Percentiles rank a stretch among this genome's conserved stretches.
Conservation (phyloP, 805 yeast genomes). For the Pichia nakasei region DNA sequence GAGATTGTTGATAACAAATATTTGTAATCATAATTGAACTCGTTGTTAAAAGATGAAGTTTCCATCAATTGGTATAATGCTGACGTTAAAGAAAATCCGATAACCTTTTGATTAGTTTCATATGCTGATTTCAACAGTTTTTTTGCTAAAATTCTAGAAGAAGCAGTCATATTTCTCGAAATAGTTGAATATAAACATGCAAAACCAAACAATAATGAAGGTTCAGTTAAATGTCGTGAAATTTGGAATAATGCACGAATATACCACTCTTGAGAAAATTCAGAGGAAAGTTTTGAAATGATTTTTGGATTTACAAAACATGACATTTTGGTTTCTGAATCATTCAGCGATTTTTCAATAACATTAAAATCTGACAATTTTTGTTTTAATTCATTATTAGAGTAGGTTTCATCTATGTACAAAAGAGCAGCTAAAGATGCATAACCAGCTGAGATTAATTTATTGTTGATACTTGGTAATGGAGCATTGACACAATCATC, state of each 20-base stretch:
- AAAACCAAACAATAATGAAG: constrained; percentile 29
- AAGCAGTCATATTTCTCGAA: constrained; percentile 31
- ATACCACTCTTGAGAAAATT: constrained; percentile 45
- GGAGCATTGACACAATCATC: constrained; percentile 45
- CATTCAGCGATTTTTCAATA: constrained; percentile 26
- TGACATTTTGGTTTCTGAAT: constrained; percentile 29
- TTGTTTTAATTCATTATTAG: constrained; percentile 6
- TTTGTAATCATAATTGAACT: constrained; percentile 19
- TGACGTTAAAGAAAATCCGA: constrained; percentile 36
- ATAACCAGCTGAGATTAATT: constrained; percentile 46
- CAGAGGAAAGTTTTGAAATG: constrained; percentile 38
- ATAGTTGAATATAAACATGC: constrained; percentile 41
- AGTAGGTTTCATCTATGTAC: constrained; percentile 13
- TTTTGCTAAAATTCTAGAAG: constrained; percentile 29
- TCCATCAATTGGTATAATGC: constrained; percentile 30
- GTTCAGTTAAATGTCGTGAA: constrained; percentile 15
- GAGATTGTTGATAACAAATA: constrained; percentile 29
- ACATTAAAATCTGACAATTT: constrained; percentile 22
- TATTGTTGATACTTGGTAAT: constrained; percentile 41
- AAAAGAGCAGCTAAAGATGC: constrained; percentile 29
- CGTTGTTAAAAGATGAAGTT: constrained; percentile 8
- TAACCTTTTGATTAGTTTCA: constrained; percentile 27
- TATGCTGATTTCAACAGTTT: constrained; percentile 27
- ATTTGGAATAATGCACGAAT: constrained; percentile 35
- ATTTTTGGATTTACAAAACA: constrained; percentile 39